Evolutionary conservation across 163 green algal species (phyloP).

Genomic region (Prototheca cutis): DNA sequence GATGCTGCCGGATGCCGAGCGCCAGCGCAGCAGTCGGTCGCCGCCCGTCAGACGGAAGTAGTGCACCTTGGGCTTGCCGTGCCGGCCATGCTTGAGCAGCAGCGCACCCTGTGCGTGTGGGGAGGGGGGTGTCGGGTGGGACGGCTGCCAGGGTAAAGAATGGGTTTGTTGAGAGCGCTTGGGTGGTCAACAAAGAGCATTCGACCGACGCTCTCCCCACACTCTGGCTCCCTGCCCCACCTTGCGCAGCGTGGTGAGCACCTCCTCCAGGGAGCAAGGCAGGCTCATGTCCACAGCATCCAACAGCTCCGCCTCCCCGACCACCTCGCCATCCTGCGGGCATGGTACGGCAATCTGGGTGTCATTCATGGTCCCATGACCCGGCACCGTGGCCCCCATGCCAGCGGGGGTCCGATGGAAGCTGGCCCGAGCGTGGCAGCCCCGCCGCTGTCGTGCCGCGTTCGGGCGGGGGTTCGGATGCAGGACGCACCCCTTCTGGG

Average conservation of each 20-base stretch:
- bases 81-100: constrained; percentile 80
- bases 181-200: too few relatives aligned
- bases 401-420: too few relatives aligned
- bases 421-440: too few relatives aligned
- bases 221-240: constrained; percentile 10
- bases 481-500: too few relatives aligned
- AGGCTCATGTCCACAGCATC: not conserved
- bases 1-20: constrained; percentile 39
- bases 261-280: constrained; percentile 36
- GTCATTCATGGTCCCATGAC: too few relatives aligned
- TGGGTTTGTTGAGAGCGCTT: too few relatives aligned
- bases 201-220: too few relatives aligned
- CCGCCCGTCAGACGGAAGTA: constrained; percentile 60
- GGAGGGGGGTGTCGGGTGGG: not conserved
- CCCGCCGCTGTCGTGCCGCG: too few relatives aligned
- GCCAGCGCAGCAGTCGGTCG: constrained; percentile 59
- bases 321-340: constrained; percentile 16
- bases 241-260: constrained; percentile 63
- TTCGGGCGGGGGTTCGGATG: too few relatives aligned
- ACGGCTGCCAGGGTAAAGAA: not conserved
- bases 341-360: too few relatives aligned
- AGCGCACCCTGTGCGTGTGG: constrained; percentile 46
- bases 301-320: constrained; percentile 8
- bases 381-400: too few relatives aligned
- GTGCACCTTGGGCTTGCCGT: constrained; percentile 69